Evolutionary conservation across 371 early-diverging fungal genomes (phyloP).

Genomic region (Mycotypha africana): DNA sequence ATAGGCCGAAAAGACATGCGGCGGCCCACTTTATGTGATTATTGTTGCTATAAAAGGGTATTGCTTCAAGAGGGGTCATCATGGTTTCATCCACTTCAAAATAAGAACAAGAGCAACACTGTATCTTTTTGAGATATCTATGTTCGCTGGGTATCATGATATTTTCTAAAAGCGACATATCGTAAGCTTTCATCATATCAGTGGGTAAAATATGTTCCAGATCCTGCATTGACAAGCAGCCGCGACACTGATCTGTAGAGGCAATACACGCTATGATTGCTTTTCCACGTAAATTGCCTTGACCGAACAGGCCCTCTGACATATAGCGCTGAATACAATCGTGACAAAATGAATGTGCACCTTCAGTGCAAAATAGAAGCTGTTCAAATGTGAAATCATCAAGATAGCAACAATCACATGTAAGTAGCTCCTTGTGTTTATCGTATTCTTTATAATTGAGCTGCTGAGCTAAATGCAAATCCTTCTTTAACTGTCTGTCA

Average conservation of each 20-base stretch:
- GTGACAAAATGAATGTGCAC: constrained; percentile 49
- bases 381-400: constrained; percentile 50
- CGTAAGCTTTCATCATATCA: constrained; percentile 37
- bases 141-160: constrained; percentile 13
- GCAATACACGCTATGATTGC: constrained; percentile 33
- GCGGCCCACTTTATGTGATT: no score
- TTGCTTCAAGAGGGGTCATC: constrained; percentile 8
- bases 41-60: background rate
- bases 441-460: constrained; percentile 40
- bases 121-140: no score
- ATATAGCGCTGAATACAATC: constrained; percentile 39
- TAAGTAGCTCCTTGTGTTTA: constrained; percentile 31
- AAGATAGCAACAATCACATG: constrained; percentile 57
- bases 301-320: constrained; percentile 52
- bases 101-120: constrained; percentile 51
- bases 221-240: constrained; percentile 19
- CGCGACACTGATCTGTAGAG: constrained; percentile 29
- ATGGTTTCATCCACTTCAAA: constrained; percentile 45
- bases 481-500: constrained; percentile 16
- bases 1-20: no score
- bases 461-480: constrained; percentile 26
- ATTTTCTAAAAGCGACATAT: constrained; percentile 34
- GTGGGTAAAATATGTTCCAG: constrained; percentile 23
- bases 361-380: constrained; percentile 44
- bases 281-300: constrained; percentile 46